These are phyloP conservation scores for Psilocybe azurescens DNA, from an alignment of 768 basidiomycete species.

Conservation along the genomic window DNA sequence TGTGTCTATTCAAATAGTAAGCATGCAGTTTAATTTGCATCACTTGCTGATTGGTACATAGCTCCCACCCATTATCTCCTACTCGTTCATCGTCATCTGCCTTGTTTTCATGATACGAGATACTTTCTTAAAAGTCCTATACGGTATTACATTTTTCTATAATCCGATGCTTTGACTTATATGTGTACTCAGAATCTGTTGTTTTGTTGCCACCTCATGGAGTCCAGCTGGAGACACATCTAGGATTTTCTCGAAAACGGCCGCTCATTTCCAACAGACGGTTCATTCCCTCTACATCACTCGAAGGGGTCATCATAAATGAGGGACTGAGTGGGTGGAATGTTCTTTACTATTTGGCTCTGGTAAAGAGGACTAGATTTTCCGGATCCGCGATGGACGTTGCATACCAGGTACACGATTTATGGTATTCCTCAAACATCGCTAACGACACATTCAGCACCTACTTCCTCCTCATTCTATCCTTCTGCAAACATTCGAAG, in stretches of 20 bases:
- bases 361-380: constrained; percentile 38
- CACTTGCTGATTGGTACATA: not conserved
- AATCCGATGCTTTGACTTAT: not conserved
- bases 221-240: constrained; percentile 75
- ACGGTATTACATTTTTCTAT: constrained; percentile 19
- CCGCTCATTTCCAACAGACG: constrained; percentile 44
- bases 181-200: constrained; percentile 62
- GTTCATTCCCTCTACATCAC: constrained; percentile 61
- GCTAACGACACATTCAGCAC: constrained; percentile 48
- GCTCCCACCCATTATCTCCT: not conserved
- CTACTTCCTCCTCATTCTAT: constrained; percentile 67
- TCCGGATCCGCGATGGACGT: constrained; percentile 49
- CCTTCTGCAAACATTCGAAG: constrained; percentile 61
- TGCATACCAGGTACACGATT: constrained; percentile 59
- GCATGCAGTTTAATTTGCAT: not conserved
- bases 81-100: not conserved
- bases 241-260: constrained; percentile 51
- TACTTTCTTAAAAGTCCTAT: constrained; percentile 16
- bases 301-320: constrained; percentile 73
- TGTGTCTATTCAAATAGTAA: constrained; percentile 38
- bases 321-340: constrained; percentile 78
- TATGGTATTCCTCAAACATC: not conserved
- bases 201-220: constrained; percentile 70
- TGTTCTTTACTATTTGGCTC: constrained; percentile 70
- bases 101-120: not conserved